Percentiles rank a stretch among this genome's conserved stretches.
Evolutionary conservation across 768 basidiomycete genomes (phyloP).

Genomic region (Cystobasidium ongulense): DNA sequence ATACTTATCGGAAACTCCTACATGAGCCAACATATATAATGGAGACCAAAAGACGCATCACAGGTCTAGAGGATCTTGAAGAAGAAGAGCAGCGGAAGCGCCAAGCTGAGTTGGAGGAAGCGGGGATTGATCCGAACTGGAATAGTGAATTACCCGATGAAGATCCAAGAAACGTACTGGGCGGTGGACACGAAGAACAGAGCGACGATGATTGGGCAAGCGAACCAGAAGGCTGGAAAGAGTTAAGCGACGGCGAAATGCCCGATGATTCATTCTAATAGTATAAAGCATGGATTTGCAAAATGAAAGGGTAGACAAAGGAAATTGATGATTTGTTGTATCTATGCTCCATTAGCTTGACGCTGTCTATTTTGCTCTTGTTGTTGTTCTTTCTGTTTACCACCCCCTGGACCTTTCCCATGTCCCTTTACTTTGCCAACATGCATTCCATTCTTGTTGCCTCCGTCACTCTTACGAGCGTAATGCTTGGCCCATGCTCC

Average conservation of each 20-base stretch:
- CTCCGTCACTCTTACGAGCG: background rate
- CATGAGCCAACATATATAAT: slow-evolving; percentile 12
- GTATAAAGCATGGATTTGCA: background rate
- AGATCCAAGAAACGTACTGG: background rate
- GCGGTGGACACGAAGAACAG: background rate
- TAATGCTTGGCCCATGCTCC: slow-evolving; percentile 39
- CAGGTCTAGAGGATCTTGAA: slow-evolving; percentile 14
- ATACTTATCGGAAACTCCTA: background rate
- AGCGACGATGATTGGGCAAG: slow-evolving; percentile 30
- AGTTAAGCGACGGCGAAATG: slow-evolving; percentile 26
- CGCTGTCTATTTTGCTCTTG: background rate
- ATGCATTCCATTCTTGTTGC: background rate
- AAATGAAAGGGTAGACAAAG: background rate
- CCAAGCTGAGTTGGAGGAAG: background rate
- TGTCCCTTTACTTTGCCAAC: slow-evolving; percentile 7
- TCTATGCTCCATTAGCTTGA: background rate
- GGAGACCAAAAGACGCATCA: background rate
- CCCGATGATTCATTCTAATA: background rate
- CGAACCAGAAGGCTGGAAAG: slow-evolving; percentile 27
- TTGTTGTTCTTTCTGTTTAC: background rate
- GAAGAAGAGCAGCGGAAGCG: slow-evolving; percentile 8
- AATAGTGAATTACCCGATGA: background rate
- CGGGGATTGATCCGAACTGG: background rate
- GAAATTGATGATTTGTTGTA: background rate
- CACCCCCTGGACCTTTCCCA: background rate